Conservation (phyloP, 1,284 basidiomycete species). For the Volvariella volvacea region DNA sequence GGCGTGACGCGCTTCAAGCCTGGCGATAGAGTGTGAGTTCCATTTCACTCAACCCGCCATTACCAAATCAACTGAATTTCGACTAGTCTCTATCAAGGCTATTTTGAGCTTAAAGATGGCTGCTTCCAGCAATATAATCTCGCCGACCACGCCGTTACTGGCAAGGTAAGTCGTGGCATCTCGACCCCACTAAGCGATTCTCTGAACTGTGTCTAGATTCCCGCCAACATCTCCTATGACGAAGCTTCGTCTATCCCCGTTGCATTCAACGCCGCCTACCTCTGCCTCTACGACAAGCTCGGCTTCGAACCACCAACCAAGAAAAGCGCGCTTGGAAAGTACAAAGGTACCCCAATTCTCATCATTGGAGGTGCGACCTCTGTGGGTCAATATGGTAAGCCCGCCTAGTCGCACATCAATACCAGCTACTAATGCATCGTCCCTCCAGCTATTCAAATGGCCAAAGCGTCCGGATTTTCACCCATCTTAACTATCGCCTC, state of each 20-base stretch:
- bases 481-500: constrained; percentile 50
- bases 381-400: constrained; percentile 30
- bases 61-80: constrained; percentile 8
- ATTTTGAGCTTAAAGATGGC: constrained; percentile 27
- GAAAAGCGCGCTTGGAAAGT: constrained; percentile 26
- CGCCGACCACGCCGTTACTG: constrained; percentile 29
- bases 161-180: constrained; percentile 28
- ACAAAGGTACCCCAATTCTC: constrained; percentile 25
- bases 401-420: background rate
- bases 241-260: constrained; percentile 34
- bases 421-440: constrained; percentile 4
- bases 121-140: constrained; percentile 47
- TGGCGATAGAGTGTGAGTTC: constrained; percentile 21
- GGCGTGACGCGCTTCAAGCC: constrained; percentile 15
- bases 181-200: background rate
- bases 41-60: constrained; percentile 11
- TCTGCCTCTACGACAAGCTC: constrained; percentile 28
- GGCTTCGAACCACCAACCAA: constrained; percentile 25
- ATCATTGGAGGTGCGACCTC: constrained; percentile 31
- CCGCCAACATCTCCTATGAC: constrained; percentile 36
- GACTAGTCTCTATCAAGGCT: constrained; percentile 36
- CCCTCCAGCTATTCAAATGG: constrained; percentile 45
- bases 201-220: constrained; percentile 21
- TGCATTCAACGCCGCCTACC: constrained; percentile 27
- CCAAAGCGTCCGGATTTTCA: constrained; percentile 44